Evolutionary conservation across 2,329 filamentous ascomycete species (phyloP).

Genomic region (Nigrospora sphaerica): DNA sequence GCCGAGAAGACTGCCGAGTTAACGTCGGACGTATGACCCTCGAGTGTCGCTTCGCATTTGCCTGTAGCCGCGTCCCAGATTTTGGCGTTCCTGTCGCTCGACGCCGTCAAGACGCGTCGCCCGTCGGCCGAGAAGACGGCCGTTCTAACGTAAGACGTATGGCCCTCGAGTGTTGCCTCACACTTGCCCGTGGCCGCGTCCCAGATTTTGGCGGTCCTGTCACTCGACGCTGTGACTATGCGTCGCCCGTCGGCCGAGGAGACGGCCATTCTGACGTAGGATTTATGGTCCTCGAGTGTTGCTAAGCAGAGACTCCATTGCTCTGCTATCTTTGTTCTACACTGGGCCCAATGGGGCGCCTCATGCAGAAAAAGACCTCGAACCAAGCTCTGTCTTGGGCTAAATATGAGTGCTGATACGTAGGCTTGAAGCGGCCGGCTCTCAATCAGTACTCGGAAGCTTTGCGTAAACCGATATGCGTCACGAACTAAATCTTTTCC

Average conservation of each 20-base stretch:
- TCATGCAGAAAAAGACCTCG: conserved; percentile 8
- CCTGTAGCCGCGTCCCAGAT: too few relatives aligned
- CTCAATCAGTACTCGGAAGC: conserved; percentile 17
- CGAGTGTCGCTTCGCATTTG: not conserved
- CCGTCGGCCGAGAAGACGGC: too few relatives aligned
- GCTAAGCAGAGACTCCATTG: conserved; percentile 2
- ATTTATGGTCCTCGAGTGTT: not conserved
- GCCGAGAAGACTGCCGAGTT: not conserved
- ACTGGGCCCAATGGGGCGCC: conserved; percentile 9
- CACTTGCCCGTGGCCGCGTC: too few relatives aligned
- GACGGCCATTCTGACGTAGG: not conserved
- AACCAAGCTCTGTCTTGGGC: conserved; percentile 14
- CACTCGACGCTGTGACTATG: too few relatives aligned
- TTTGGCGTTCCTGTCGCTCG: too few relatives aligned
- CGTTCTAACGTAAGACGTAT: too few relatives aligned
- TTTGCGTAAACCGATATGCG: conserved; percentile 19
- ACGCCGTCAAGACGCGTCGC: too few relatives aligned
- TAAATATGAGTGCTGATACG: conserved; percentile 22
- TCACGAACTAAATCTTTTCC: conserved; percentile 15
- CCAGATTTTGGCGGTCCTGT: too few relatives aligned
- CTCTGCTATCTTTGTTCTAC: conserved; percentile 1
- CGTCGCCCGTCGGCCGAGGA: too few relatives aligned
- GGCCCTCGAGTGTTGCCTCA: too few relatives aligned
- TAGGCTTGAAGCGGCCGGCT: conserved; percentile 24
- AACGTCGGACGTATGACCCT: not conserved